phyloP scores from a whole-genome alignment of 768 basidiomycete genomes.

The Goffeauzyma gilvescens region DNA sequence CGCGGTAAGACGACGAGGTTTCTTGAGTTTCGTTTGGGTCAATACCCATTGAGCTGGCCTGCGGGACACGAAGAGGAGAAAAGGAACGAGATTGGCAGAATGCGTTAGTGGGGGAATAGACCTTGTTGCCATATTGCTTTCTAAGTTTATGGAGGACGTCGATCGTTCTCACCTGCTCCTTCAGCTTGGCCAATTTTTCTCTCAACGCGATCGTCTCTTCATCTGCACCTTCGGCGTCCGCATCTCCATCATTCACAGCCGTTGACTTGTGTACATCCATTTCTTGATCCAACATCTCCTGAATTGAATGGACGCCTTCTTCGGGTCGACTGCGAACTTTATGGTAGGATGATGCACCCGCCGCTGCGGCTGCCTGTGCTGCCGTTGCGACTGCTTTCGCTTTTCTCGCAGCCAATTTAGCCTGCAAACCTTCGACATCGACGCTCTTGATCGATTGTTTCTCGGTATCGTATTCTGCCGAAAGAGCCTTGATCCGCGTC shows the following conservation, averaged over 20 bases:
- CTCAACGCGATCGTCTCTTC: conserved; percentile 38
- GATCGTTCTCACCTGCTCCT: conserved; percentile 74
- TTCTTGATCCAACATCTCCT: conserved; percentile 60
- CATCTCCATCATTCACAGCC: conserved; percentile 22
- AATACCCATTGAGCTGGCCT: conserved; percentile 32
- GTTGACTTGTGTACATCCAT: conserved; percentile 45
- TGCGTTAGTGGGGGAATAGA: neutral
- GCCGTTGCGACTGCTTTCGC: conserved; percentile 18
- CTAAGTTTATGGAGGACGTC: conserved; percentile 15
- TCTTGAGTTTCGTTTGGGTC: conserved; percentile 32
- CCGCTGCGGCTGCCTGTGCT: conserved; percentile 36
- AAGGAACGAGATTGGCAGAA: conserved; percentile 1
- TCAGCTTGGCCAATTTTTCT: conserved; percentile 55
- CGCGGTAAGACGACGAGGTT: conserved; percentile 28
- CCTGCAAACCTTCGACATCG: conserved; percentile 7
- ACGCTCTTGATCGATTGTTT: neutral
- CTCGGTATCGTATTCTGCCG: neutral
- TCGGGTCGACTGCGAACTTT: neutral
- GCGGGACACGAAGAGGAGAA: no score
- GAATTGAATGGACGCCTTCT: conserved; percentile 2
- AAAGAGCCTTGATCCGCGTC: neutral
- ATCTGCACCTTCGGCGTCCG: conserved; percentile 37
- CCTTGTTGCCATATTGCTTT: neutral
- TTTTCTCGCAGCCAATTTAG: conserved; percentile 8
- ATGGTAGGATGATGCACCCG: conserved; percentile 35